Percentiles rank a stretch among this genome's conserved stretches.
These are phyloP conservation scores for Pythium phragmitis DNA, from an alignment of 352 stramenopile genomes.

Conservation along the genomic window DNA sequence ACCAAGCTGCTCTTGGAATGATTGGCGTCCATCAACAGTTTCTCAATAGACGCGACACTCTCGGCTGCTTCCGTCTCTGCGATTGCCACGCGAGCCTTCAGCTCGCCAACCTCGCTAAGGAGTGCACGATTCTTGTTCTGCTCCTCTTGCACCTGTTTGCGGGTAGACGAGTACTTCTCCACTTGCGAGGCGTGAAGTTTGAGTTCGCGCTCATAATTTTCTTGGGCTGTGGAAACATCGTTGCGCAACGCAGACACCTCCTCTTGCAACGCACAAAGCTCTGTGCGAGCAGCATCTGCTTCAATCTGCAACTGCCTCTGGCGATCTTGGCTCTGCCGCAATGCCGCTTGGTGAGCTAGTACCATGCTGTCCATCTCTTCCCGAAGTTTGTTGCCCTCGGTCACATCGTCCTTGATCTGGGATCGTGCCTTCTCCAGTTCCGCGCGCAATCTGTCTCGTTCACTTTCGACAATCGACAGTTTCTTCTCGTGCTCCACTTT, in stretches of 20 bases:
- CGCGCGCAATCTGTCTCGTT: slow-evolving; percentile 35
- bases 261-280: slow-evolving; percentile 46
- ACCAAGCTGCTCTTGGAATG: slow-evolving; percentile 47
- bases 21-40: slow-evolving; percentile 45
- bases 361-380: slow-evolving; percentile 60
- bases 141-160: slow-evolving; percentile 54
- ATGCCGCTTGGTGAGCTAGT: slow-evolving; percentile 34
- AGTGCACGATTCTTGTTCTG: slow-evolving; percentile 39
- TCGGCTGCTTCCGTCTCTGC: slow-evolving; percentile 34
- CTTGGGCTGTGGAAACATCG: slow-evolving; percentile 49
- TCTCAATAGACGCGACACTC: slow-evolving; percentile 45
- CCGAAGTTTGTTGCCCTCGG: slow-evolving; percentile 58
- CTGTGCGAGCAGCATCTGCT: slow-evolving; percentile 37
- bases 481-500: slow-evolving; percentile 53
- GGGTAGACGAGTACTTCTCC: slow-evolving; percentile 44
- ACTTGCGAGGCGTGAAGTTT: slow-evolving; percentile 74
- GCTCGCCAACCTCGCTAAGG: slow-evolving; percentile 33
- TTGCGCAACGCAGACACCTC: slow-evolving; percentile 45
- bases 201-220: slow-evolving; percentile 86
- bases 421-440: slow-evolving; percentile 49
- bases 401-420: slow-evolving; percentile 58
- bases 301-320: slow-evolving; percentile 50
- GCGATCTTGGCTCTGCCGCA: slow-evolving; percentile 46
- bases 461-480: slow-evolving; percentile 41
- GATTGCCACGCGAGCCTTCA: slow-evolving; percentile 39